These are phyloP conservation scores for Stipa capillata DNA, from an alignment of 176 grass and related monocot species.

Conservation along the genomic window DNA sequence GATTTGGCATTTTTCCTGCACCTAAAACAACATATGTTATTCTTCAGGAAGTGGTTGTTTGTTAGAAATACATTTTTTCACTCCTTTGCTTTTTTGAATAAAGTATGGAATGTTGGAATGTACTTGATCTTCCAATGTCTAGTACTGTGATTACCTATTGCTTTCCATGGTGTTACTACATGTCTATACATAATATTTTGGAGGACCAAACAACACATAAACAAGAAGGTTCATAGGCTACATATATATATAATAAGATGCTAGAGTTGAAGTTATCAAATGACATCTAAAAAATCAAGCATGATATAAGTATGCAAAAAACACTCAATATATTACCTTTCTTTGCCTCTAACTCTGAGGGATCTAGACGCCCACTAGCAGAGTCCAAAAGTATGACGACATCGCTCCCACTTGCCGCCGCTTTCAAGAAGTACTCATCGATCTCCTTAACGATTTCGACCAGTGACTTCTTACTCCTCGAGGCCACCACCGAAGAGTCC, in stretches of 20 bases:
- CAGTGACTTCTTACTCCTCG: slow-evolving; percentile 56
- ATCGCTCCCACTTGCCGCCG: slow-evolving; percentile 75
- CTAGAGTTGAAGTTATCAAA: neutral
- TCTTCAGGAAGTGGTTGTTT: neutral
- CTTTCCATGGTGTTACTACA: neutral
- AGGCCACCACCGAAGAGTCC: slow-evolving; percentile 29
- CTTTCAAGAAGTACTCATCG: slow-evolving; percentile 94
- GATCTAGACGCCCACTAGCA: slow-evolving; percentile 29
- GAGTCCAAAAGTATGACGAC: slow-evolving; percentile 73
- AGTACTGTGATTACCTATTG: neutral
- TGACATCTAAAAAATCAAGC: neutral
- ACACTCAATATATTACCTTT: slow-evolving; percentile 45
- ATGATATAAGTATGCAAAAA: neutral
- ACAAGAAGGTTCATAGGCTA: neutral
- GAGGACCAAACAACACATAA: neutral
- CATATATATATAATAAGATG: neutral
- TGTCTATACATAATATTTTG: neutral
- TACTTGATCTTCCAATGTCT: neutral
- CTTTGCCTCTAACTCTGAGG: slow-evolving; percentile 49
- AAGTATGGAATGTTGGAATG: neutral
- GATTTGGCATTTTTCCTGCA: slow-evolving; percentile 76
- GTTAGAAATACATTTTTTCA: neutral
- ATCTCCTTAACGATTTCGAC: slow-evolving; percentile 71
- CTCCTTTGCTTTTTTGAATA: neutral
- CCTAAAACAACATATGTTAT: slow-evolving; percentile 20